Evolutionary conservation across 768 basidiomycete genomes (phyloP).

Genomic region (Trametes elegans): DNA sequence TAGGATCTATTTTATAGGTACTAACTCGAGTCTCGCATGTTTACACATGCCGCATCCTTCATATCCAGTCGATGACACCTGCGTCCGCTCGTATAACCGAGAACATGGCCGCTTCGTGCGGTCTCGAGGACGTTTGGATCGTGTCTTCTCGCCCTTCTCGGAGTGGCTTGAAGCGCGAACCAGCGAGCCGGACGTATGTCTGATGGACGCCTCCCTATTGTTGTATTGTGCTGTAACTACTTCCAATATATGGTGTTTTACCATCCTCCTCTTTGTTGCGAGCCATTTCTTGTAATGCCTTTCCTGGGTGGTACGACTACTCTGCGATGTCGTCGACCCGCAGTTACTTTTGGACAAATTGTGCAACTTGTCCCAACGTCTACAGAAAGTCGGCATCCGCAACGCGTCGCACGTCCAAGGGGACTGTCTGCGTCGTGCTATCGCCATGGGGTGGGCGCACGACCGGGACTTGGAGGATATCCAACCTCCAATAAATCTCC

Average conservation of each 20-base stretch:
- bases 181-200: conserved; percentile 34
- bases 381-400: conserved; percentile 29
- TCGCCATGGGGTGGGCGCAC: conserved; percentile 37
- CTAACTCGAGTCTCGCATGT: conserved; percentile 43
- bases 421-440: conserved; percentile 32
- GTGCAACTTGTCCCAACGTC: neutral
- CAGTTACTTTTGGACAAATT: too few relatives aligned
- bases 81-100: conserved; percentile 36
- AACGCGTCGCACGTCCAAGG: conserved; percentile 30
- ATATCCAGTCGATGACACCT: conserved; percentile 36
- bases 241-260: neutral
- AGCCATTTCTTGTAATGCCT: too few relatives aligned
- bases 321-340: neutral
- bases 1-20: conserved; percentile 25
- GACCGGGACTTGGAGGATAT: conserved; percentile 37
- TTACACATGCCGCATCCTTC: conserved; percentile 40
- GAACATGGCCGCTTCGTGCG: conserved; percentile 30
- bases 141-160: conserved; percentile 17
- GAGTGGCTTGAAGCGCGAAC: conserved; percentile 22
- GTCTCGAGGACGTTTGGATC: conserved; percentile 38
- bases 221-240: neutral
- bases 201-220: too few relatives aligned
- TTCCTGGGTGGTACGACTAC: neutral
- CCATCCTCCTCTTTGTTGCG: neutral
- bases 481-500: conserved; percentile 37